phyloP scores from a whole-genome alignment of 441 rosid species.

The Codiaeum variegatum region DNA sequence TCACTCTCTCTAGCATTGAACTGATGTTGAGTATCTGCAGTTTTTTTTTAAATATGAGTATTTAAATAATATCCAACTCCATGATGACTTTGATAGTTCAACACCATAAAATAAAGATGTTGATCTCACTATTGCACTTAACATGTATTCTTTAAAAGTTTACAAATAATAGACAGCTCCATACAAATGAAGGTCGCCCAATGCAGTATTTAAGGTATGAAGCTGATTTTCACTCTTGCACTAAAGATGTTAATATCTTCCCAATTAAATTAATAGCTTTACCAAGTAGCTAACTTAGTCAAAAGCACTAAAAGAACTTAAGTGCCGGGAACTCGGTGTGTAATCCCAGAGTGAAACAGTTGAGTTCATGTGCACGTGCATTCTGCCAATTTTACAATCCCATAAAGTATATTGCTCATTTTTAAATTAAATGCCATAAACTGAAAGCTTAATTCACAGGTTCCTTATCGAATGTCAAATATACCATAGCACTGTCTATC shows the following conservation, averaged over 20 bases:
- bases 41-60: neutral
- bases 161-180: neutral
- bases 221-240: neutral
- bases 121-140: neutral
- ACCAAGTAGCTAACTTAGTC: neutral
- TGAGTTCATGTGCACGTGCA: neutral
- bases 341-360: neutral
- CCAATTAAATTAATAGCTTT: neutral
- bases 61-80: neutral
- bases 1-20: slow-evolving; percentile 87
- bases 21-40: slow-evolving; percentile 84
- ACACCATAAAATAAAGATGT: neutral
- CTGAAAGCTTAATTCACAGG: neutral
- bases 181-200: neutral
- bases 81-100: neutral
- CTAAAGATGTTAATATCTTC: neutral
- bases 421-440: neutral
- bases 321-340: neutral
- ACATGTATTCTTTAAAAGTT: slow-evolving; percentile 8
- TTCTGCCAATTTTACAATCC: neutral
- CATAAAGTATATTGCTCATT: neutral
- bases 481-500: neutral
- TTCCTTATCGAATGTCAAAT: neutral
- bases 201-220: neutral
- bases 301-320: neutral